Evolutionary conservation across 1,284 basidiomycete genomes (phyloP), one percentile per base, ranked within the genome.

Genomic region (Ustilago crameri): DNA sequence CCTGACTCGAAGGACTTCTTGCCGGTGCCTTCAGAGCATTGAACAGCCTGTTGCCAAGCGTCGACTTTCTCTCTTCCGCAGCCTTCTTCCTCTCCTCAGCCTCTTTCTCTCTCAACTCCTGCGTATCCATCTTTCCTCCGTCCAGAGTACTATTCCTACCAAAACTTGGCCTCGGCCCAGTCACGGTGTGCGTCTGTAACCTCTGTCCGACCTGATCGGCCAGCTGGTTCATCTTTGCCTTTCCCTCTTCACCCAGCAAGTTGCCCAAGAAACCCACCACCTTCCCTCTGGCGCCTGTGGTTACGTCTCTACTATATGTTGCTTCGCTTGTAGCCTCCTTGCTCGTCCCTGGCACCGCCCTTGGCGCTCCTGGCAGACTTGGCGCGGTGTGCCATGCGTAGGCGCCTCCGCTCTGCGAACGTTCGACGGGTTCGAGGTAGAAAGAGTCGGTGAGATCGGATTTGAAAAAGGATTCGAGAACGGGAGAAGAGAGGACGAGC

Each of bases 231-330:
- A 82, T 80, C 53, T 78, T 77, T 2, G 77, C 76, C 37, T 82
- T 82, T 14, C 77, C 80, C 35, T 82, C 81, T 26, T 83, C 81
- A 18, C 81, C 81, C 7, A 82, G 49, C 9, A 82, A 51, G 14
- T 81, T 80, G 32, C 81, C 81, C 5, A 83, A 65, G 49, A 83
- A 77, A 22, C 81, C 81, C 14, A 81, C 72, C 17, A 82, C 76
- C 40, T 76, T 76, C 24, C 80, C 80, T 12, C 77, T 54, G 3
- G 79, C 73, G 5, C 80, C 80, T 10, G 77, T 76, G 0, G 80
- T 81, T 7, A 82, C 73, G 40, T 82, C 80, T 30, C 71, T 63
- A 23, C 76, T 79, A 58, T 82, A 82, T 55, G 72, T 78, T 15
- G 74, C 78, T 59, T 75, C 72, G 53, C 69, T 70, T 40, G 62